Base-by-base conservation (phyloP, 2,329 filamentous ascomycete genomes). In the Colletotrichum costaricense region DNA sequence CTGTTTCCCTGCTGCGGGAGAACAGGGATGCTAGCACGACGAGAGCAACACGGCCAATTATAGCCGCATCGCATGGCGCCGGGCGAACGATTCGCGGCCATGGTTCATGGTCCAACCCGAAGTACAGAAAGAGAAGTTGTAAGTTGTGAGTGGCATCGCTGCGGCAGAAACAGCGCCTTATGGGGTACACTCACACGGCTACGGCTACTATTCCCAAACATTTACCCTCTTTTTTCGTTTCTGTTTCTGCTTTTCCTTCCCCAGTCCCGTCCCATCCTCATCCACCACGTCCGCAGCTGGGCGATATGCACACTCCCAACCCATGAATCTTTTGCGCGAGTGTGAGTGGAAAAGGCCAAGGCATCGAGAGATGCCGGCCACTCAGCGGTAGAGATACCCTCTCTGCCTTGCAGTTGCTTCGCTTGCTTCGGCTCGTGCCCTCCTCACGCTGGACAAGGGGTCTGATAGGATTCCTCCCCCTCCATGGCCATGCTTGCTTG, bases 231-330 rank as follows among this genome's bases (percentile, higher is more conserved):
- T 54, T 69, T 30, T n/a, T 9, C 63, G 57, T 49, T 11, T 62
- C 28, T 24, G 49, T 52, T 35, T 49, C n/a, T 49, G 19, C n/a
- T 64, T 9, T n/a, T 28, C 8, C 35, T 24, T 52, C 38, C 42
- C 16, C 42, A n/a, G 5, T 30, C n/a, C 35, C 28, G 35, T 14
- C 22, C 14, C 35, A 38, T 52, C 22, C 6, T 35, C 33, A 14
- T 38, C 12, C 9, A 33, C 49, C 33, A 60, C 28, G 22, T 49
- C 69, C 26, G 57, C 35, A 35, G 30, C 33, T 60, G 58, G 42
- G 42, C 57, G 9, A 58, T 72, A 72, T 69, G 65, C 65, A 64
- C 69, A 60, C 69, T 59, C 69, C 28, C n/a, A 5, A 33, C 16
- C 38, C 64, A 57, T 63, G 58, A 54, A 26, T 60, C 30, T 49